Percentiles rank a stretch among this genome's conserved stretches.
Conservation (phyloP, 192 early-diverging fungal genomes). For the Gonapodya sp. region DNA sequence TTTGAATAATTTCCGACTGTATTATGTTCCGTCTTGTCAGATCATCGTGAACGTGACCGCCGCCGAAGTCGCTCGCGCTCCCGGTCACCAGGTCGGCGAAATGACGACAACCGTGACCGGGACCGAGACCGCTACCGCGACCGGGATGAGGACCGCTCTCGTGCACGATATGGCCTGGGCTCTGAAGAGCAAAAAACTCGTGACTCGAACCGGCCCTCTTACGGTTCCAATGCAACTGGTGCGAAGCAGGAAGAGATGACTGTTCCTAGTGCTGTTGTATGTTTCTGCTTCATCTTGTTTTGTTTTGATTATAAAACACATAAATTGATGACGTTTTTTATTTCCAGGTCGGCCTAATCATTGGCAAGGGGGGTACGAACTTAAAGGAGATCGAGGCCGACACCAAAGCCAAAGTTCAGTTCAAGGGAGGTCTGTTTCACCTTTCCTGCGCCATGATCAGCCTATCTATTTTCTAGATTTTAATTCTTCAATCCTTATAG, state of each 20-base stretch:
- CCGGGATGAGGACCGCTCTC: not conserved
- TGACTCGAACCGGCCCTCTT: not conserved
- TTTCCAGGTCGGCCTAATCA: not conserved
- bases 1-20: no score
- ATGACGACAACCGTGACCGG: not conserved
- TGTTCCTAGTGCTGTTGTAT: not conserved
- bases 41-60: not conserved
- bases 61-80: not conserved
- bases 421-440: not conserved
- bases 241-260: constrained; percentile 2
- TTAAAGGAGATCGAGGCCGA: constrained; percentile 1
- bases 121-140: not conserved
- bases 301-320: not conserved
- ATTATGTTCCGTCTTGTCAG: no score
- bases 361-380: constrained; percentile 2
- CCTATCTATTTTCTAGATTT: no score
- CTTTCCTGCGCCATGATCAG: no score
- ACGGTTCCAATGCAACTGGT: not conserved
- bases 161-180: not conserved
- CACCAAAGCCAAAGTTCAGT: not conserved
- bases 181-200: not conserved
- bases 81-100: not conserved
- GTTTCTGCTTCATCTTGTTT: not conserved
- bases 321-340: not conserved
- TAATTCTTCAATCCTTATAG: no score